A percentile compares a stretch with the other conserved stretches of the same genome.
These are phyloP conservation scores for Melanogaster broomeanus DNA, from an alignment of 768 basidiomycete genomes.

Conservation along the genomic window DNA sequence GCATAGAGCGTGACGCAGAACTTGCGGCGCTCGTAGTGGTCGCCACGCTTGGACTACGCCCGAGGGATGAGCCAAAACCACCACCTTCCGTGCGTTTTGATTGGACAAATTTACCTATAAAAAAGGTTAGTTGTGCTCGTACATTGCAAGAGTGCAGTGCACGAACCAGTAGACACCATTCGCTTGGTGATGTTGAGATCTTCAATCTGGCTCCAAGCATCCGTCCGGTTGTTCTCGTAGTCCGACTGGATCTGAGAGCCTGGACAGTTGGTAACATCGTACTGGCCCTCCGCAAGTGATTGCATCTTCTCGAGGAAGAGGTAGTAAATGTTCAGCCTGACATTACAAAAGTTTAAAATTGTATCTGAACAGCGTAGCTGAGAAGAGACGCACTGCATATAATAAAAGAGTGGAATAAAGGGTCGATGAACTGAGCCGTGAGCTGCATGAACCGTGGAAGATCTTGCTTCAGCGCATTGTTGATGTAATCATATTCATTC, in stretches of 20 bases:
- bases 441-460: constrained; percentile 91
- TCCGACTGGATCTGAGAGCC: constrained; percentile 71
- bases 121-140: constrained; percentile 8
- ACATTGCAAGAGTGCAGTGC: neutral
- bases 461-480: constrained; percentile 86
- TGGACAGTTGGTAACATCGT: constrained; percentile 64
- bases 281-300: constrained; percentile 79
- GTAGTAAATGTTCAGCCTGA: constrained; percentile 90
- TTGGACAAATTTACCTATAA: constrained; percentile 68
- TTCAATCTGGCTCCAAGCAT: constrained; percentile 79
- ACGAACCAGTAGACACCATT: constrained; percentile 82
- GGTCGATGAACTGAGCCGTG: constrained; percentile 88
- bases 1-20: constrained; percentile 22
- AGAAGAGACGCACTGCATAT: constrained; percentile 84
- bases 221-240: constrained; percentile 82
- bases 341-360: neutral
- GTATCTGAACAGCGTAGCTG: neutral
- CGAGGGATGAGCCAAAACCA: constrained; percentile 38
- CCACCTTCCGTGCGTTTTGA: constrained; percentile 40
- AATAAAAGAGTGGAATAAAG: constrained; percentile 99
- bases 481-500: constrained; percentile 93
- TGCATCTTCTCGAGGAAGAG: constrained; percentile 93
- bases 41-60: constrained; percentile 28
- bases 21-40: constrained; percentile 30
- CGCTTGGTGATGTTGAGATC: constrained; percentile 81